Conservation (phyloP, 257 asterid genomes). For the Ballota nigra region DNA sequence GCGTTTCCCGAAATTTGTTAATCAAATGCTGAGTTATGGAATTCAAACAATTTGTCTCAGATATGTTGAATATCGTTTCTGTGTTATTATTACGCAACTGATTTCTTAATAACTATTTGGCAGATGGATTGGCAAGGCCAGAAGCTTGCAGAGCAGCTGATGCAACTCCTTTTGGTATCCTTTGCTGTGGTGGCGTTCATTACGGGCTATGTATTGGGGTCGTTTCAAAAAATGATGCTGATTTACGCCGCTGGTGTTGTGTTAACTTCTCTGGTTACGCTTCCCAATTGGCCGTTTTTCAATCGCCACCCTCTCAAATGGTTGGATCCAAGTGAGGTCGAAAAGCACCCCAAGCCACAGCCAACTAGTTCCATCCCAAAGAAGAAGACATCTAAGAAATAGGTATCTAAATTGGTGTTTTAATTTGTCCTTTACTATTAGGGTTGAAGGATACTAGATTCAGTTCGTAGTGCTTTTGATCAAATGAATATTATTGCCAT, state of each 20-base stretch:
- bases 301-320: conserved; percentile 64
- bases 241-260: conserved; percentile 60
- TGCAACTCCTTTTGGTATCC: conserved; percentile 59
- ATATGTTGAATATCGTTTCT: neutral
- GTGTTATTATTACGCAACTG: neutral
- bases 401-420: neutral
- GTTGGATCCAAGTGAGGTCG: conserved; percentile 65
- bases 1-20: too few relatives aligned
- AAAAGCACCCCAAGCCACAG: conserved; percentile 64
- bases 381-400: conserved; percentile 58
- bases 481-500: neutral
- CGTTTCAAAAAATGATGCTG: conserved; percentile 61
- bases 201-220: conserved; percentile 53
- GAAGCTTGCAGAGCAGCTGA: conserved; percentile 64
- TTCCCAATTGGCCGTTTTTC: conserved; percentile 73
- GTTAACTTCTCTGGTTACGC: conserved; percentile 49
- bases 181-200: conserved; percentile 58
- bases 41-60: neutral
- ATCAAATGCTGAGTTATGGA: neutral
- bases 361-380: conserved; percentile 34
- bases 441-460: neutral
- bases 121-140: conserved; percentile 95
- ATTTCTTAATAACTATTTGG: neutral
- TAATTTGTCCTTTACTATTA: neutral
- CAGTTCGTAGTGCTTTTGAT: neutral